Evolutionary conservation across 805 yeast species (phyloP).

Genomic region (Kluyveromyces wickerhamii): DNA sequence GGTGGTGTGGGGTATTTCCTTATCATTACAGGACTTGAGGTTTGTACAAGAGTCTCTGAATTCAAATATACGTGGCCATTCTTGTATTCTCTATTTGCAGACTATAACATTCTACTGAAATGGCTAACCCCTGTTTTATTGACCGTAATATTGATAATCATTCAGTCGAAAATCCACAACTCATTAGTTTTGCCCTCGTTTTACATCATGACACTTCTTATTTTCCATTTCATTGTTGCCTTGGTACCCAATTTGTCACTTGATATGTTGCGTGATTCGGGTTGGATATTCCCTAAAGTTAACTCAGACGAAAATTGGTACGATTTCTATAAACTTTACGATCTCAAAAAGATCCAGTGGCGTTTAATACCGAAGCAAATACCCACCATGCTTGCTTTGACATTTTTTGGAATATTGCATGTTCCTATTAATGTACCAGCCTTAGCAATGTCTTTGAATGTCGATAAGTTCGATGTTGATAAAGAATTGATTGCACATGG

Average conservation of each 20-base stretch:
- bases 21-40: conserved; percentile 84
- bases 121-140: conserved; percentile 67
- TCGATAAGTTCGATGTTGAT: conserved; percentile 81
- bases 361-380: conserved; percentile 52
- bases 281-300: conserved; percentile 68
- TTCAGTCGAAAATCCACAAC: conserved; percentile 55
- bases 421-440: conserved; percentile 99
- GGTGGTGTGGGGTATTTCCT: conserved; percentile 98
- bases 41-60: conserved; percentile 72
- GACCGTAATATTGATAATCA: conserved; percentile 49
- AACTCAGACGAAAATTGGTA: conserved; percentile 81
- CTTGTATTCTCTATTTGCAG: conserved; percentile 36
- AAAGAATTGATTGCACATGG: conserved; percentile 95
- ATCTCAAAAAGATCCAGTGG: conserved; percentile 72
- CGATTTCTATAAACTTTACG: conserved; percentile 66
- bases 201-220: conserved; percentile 60
- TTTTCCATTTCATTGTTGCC: conserved; percentile 63
- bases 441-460: conserved; percentile 78
- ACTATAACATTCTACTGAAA: conserved; percentile 38
- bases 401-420: conserved; percentile 91
- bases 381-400: conserved; percentile 92
- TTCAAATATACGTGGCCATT: conserved; percentile 56
- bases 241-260: conserved; percentile 60
- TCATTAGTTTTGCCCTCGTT: conserved; percentile 75
- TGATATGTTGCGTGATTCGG: conserved; percentile 52